phyloP scores from a whole-genome alignment of 805 yeast species.

The Wickerhamiella brachini region DNA sequence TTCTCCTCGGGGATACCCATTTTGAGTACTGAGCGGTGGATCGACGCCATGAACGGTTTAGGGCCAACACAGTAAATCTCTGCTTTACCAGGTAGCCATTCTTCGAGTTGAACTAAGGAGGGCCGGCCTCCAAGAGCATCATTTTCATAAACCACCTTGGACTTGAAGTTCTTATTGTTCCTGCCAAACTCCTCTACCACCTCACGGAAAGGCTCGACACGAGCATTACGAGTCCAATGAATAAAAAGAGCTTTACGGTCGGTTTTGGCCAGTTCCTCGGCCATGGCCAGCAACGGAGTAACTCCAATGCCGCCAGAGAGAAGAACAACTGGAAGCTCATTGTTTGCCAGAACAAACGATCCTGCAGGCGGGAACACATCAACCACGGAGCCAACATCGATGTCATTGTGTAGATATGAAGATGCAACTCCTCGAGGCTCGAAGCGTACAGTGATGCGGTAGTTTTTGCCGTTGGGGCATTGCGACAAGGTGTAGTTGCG shows the following conservation, averaged over 20 bases:
- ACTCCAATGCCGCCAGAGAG: slow-evolving; percentile 56
- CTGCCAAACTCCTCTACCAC: slow-evolving; percentile 9
- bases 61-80: slow-evolving; percentile 16
- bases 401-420: slow-evolving; percentile 32
- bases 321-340: slow-evolving; percentile 27
- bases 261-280: slow-evolving; percentile 25
- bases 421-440: slow-evolving; percentile 38
- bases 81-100: slow-evolving; percentile 1
- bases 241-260: slow-evolving; percentile 25
- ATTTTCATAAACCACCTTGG: neutral
- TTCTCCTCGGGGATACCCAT: slow-evolving; percentile 8
- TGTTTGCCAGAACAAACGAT: slow-evolving; percentile 26
- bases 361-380: slow-evolving; percentile 50
- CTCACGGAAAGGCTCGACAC: slow-evolving; percentile 4
- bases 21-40: slow-evolving; percentile 4
- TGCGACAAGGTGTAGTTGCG: slow-evolving; percentile 50
- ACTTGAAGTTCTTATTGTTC: slow-evolving; percentile 6
- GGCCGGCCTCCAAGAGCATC: slow-evolving; percentile 1
- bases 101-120: slow-evolving; percentile 5
- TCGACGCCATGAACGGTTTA: slow-evolving; percentile 12
- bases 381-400: slow-evolving; percentile 36
- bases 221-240: slow-evolving; percentile 23
- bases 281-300: slow-evolving; percentile 47
- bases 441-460: slow-evolving; percentile 46
- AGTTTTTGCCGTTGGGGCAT: slow-evolving; percentile 25